Evolutionary conservation across 2,329 filamentous ascomycete genomes (phyloP), one percentile per base, ranked within the genome.

Genomic region (Colletotrichum tropicale): DNA sequence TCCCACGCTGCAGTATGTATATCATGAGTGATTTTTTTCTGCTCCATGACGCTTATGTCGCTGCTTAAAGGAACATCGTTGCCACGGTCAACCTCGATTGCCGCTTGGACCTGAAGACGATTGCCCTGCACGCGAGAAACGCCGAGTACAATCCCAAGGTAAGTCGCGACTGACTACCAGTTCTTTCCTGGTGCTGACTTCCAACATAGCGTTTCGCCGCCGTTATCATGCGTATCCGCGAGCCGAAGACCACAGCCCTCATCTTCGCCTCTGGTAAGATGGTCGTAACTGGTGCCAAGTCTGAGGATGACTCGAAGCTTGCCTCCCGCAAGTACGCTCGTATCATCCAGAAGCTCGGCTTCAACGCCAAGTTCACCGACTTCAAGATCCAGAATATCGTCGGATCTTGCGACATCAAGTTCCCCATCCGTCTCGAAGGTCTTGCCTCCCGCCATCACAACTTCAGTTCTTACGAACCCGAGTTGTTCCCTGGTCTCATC

Each of bases 371-470:
- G 92, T 98, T 99, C 87, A 98, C 96, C 80, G 97, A 99, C 86
- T 99, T 99, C 89, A 99, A 98, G 92, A 99, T 99, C 82, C 96
- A 98, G 89, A 99, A 99, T 87, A 98, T 99, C 79, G 97, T 99
- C 79, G 97, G 97, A 78, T 98, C 96, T 76, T 98, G 96, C 86
- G 97, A 99, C 84, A 98, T 99, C 91, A 98, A 98, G 90, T 99
- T 99, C 88, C 97, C 97, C 70, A 98, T 99, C 81, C 95, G 97
- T 80, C 91, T 99, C 75, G 97, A 98, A 85, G 97, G 97, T 87
- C 89, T 99, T 84, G 97, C 97, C 18, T 97, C 94, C 80, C 95
- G 96, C 87, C 97, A 99, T 91, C 96, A 98, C 90, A 98, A 98
- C 88, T 99, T 98, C 92, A 98, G 95, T 87, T 98, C 96, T 74